Base-by-base conservation (phyloP, 2,329 filamentous ascomycete genomes). In the Aspergillus latus region DNA sequence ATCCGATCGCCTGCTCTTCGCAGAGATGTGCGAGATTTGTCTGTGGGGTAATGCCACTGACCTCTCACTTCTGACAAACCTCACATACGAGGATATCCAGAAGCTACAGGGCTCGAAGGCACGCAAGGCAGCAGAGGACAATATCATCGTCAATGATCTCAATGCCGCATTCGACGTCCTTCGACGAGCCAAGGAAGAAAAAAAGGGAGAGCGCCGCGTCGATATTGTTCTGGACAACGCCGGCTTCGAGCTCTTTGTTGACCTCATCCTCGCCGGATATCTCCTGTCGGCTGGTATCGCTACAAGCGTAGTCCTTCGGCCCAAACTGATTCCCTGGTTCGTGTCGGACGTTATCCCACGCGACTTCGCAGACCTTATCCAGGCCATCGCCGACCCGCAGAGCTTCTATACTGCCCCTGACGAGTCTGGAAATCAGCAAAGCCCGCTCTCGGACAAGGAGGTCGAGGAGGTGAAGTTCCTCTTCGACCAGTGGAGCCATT, bases 1-100 rank as follows among this genome's bases (percentile, higher is more conserved):
- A 54, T 86, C 89, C 0, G 89, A 95, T 70, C 84, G 85, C 69
- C 75, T 92, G 0, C 78, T 97, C 28, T 97, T 97, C 76, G 82
- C 82, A 28, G 93, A 97, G 71, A 95, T 97, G 88, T 92, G 88
- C 74, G 91, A 97, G 79, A 94, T 97, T 64, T 97, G 92, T 71
- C 83, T 97, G 1, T 97, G 93, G 93, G 93, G 93, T 9, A 97
- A 97, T 72, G 94, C 93, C 1, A 97, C 93, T 0, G 94, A 97
- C 72, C 80, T 97, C 11, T 96, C 91, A 0, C 87, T 97, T 16
- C 81, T 97, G 54, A 96, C 92, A 0, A 92, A 88, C 65, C 82
- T 97, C 54, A 90, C 89, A 1, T 96, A 96, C 73, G 92, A 97
- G 66, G 94, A 97, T 68, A 95, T 99, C 62, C 93, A 97, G 76